Conservation (phyloP, 2,329 filamentous ascomycete species). For the Apiospora rasikravindrae region DNA sequence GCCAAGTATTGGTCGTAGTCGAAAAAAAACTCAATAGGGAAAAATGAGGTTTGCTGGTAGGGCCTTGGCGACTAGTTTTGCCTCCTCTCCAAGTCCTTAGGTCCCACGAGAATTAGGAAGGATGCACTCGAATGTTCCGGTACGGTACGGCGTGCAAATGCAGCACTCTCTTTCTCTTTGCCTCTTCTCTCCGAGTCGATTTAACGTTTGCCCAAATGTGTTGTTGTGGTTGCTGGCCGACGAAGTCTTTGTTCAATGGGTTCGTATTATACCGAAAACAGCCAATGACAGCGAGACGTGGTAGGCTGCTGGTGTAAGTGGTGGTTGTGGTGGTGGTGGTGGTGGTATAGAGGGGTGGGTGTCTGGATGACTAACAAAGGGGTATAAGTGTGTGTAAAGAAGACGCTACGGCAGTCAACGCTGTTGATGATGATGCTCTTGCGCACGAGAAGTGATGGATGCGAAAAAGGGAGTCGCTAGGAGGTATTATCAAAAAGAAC, state of each 20-base stretch:
- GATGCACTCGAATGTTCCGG: background rate
- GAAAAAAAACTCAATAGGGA: background rate
- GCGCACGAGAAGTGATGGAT: background rate
- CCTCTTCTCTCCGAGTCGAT: background rate
- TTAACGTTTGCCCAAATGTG: background rate
- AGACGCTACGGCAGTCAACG: conserved; percentile 22
- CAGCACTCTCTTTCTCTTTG: background rate
- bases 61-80: conserved; percentile 8
- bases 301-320: background rate
- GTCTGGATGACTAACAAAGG: conserved; percentile 16
- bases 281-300: background rate
- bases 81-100: background rate
- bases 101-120: background rate
- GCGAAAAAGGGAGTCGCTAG: background rate
- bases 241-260: conserved; percentile 19
- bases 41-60: conserved; percentile 13
- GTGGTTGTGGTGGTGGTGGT: background rate
- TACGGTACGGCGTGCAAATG: background rate
- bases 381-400: conserved; percentile 21
- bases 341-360: conserved; percentile 7
- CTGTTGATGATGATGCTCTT: background rate
- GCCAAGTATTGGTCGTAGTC: background rate
- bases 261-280: conserved; percentile 14
- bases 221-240: background rate
- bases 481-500: conserved; percentile 5